Conservation (phyloP, 2,329 filamentous ascomycete species). For the Verticillium albo-atrum region DNA sequence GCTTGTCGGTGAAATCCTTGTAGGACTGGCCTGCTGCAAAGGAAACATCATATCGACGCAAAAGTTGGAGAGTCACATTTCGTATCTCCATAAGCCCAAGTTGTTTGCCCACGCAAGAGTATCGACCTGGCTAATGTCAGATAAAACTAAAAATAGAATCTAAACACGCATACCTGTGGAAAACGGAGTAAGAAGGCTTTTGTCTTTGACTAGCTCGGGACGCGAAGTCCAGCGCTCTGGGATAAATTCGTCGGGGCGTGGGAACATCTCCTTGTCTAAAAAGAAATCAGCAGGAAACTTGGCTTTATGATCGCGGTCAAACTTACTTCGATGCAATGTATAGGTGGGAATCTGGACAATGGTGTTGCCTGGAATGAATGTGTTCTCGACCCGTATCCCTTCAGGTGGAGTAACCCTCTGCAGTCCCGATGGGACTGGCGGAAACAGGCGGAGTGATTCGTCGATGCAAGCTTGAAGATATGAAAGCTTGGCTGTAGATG, state of each 20-base stretch:
- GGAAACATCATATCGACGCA: constrained; percentile 6
- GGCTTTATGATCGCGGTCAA: no score
- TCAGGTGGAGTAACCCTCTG: constrained; percentile 30
- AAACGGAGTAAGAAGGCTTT: constrained; percentile 19
- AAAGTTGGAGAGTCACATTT: constrained; percentile 7
- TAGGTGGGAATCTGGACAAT: constrained; percentile 24
- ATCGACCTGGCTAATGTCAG: constrained; percentile 16
- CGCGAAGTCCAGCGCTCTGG: constrained; percentile 16
- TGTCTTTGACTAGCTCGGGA: constrained; percentile 14
- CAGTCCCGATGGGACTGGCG: constrained; percentile 27
- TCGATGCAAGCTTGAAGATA: constrained; percentile 32
- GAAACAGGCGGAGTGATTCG: constrained; percentile 32
- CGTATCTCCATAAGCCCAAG: constrained; percentile 28
- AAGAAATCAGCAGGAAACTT: no score
- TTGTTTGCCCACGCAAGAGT: constrained; percentile 29
- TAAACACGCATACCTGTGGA: constrained; percentile 17
- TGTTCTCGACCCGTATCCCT: constrained; percentile 27
- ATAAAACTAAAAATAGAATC: no score
- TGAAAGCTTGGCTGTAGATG: constrained; percentile 15
- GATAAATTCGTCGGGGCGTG: constrained; percentile 15
- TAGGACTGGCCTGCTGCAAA: constrained; percentile 4
- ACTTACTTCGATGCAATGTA: background rate
- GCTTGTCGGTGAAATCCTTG: constrained; percentile 3
- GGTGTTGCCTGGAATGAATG: constrained; percentile 28
- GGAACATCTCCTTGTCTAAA: constrained; percentile 13